Conservation (phyloP, 495 filamentous ascomycete species). For the Penicillium tannophilum region DNA sequence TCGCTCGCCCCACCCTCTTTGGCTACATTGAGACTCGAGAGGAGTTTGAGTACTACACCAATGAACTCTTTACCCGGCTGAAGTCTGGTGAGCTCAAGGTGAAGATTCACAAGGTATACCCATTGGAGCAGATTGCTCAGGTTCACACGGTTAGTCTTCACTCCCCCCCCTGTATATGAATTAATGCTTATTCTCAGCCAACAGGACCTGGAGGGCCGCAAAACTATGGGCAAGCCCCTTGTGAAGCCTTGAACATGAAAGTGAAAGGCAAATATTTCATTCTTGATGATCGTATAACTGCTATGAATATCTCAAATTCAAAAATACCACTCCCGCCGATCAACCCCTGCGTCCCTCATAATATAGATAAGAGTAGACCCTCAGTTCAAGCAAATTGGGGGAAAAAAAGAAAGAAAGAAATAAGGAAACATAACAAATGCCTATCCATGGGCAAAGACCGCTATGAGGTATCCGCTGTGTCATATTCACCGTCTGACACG, state of each 20-base stretch:
- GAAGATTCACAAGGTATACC: conserved; percentile 78
- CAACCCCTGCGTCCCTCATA: not conserved
- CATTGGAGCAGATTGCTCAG: conserved; percentile 70
- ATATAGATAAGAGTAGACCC: not conserved
- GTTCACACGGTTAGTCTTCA: conserved; percentile 61
- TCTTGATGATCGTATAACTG: conserved; percentile 1
- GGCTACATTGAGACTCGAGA: conserved; percentile 75
- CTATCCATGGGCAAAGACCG: not conserved
- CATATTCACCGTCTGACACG: conserved; percentile 7
- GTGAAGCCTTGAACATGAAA: conserved; percentile 33
- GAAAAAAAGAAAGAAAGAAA: not conserved
- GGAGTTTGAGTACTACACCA: conserved; percentile 71
- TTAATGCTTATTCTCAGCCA: conserved; percentile 9
- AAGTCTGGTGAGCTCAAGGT: conserved; percentile 67
- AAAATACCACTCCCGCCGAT: not conserved
- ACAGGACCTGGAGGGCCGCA: conserved; percentile 77
- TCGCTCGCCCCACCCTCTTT: conserved; percentile 74
- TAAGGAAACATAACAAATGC: not conserved
- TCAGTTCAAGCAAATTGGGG: no score
- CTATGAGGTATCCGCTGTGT: not conserved
- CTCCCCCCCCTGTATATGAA: not conserved
- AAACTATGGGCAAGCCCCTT: conserved; percentile 76
- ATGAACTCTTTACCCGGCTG: conserved; percentile 75
- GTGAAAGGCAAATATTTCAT: not conserved
- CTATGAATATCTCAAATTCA: conserved; percentile 2